Evolutionary conservation across 768 basidiomycete species (phyloP).

Genomic region (Tricholoma furcatifolium): DNA sequence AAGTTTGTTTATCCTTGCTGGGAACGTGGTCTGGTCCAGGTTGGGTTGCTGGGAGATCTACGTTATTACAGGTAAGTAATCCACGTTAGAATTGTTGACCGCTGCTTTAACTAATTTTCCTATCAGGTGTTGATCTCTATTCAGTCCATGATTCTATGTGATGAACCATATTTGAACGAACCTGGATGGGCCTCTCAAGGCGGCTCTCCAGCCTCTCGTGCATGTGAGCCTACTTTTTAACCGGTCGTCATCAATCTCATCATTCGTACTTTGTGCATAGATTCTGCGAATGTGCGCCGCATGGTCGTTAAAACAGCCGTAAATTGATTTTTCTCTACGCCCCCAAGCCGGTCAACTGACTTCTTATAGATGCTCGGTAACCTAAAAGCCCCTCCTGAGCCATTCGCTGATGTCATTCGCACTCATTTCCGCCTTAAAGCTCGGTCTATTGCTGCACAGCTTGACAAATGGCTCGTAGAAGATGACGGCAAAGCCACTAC

Average conservation of each 20-base stretch:
- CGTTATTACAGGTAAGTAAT: conserved; percentile 70
- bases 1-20: conserved; percentile 89
- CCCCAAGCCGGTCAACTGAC: background rate
- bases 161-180: conserved; percentile 92
- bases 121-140: conserved; percentile 90
- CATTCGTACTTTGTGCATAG: conserved; percentile 32
- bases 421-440: conserved; percentile 92
- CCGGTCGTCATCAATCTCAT: conserved; percentile 1
- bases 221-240: conserved; percentile 53
- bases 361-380: conserved; percentile 75
- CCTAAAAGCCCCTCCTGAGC: conserved; percentile 77
- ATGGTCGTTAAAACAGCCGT: conserved; percentile 93
- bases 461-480: conserved; percentile 73
- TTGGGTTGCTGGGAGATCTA: conserved; percentile 89
- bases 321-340: conserved; percentile 20
- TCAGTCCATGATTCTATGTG: conserved; percentile 94
- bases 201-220: conserved; percentile 72
- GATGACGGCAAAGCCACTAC: conserved; percentile 70
- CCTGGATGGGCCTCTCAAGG: conserved; percentile 79
- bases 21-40: conserved; percentile 95
- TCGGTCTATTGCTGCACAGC: conserved; percentile 60
- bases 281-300: conserved; percentile 88
- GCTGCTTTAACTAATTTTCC: conserved; percentile 37
- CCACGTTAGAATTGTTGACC: background rate
- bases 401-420: conserved; percentile 82